Conservation (phyloP, 768 basidiomycete genomes). For the Tephrocybe sp. region DNA sequence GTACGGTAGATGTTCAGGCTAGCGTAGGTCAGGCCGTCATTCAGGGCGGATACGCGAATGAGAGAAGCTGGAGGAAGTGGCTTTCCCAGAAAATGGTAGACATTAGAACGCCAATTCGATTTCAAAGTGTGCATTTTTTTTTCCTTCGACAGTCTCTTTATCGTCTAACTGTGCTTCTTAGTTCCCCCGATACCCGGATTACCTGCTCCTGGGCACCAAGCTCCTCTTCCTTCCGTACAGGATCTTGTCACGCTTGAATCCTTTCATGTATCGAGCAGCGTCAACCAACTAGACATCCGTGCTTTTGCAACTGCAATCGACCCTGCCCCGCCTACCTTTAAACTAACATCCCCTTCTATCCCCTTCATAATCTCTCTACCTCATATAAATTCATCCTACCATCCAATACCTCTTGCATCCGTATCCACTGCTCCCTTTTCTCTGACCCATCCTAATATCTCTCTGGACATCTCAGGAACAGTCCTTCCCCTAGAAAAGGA, state of each 20-base stretch:
- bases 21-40: constrained; percentile 42
- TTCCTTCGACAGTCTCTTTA: background rate
- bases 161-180: background rate
- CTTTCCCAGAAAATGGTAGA: constrained; percentile 39
- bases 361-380: constrained; percentile 64
- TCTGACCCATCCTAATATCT: constrained; percentile 67
- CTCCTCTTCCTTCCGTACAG: constrained; percentile 52
- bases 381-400: constrained; percentile 11
- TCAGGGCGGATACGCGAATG: constrained; percentile 45
- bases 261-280: constrained; percentile 40
- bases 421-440: constrained; percentile 53
- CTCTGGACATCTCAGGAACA: constrained; percentile 51
- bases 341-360: constrained; percentile 50
- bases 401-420: constrained; percentile 46
- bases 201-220: constrained; percentile 51
- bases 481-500: constrained; percentile 49
- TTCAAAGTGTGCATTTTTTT: constrained; percentile 41
- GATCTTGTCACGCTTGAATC: constrained; percentile 59
- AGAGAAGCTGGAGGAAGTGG: constrained; percentile 46
- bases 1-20: constrained; percentile 42
- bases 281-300: constrained; percentile 33
- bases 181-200: constrained; percentile 52
- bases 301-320: constrained; percentile 59
- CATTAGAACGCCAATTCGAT: constrained; percentile 41
- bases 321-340: constrained; percentile 48